These are phyloP conservation scores for Cymbopogon flexuosus DNA, from an alignment of 202 grass and related monocot species.

Conservation along the genomic window DNA sequence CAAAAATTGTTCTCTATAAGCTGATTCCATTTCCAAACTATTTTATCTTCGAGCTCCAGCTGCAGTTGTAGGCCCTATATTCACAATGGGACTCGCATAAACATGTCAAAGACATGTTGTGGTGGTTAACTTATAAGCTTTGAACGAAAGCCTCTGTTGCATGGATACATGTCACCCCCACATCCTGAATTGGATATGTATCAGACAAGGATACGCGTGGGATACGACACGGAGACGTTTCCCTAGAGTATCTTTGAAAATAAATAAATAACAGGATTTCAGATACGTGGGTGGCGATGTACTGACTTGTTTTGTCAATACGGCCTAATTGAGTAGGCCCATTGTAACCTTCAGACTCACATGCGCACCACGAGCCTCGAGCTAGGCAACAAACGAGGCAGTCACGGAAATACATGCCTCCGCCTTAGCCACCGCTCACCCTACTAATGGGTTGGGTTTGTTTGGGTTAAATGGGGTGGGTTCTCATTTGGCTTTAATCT, in stretches of 20 bases:
- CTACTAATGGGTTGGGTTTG: too few species aligned
- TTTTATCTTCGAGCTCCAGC: background rate
- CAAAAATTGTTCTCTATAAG: background rate
- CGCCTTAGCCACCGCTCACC: too few species aligned
- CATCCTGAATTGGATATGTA: background rate
- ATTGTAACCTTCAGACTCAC: background rate
- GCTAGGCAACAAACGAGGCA: background rate
- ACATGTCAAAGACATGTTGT: background rate
- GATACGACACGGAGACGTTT: background rate
- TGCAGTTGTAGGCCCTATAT: background rate
- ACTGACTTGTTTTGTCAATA: too few species aligned
- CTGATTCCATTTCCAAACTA: background rate
- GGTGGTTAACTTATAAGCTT: background rate
- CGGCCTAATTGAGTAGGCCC: background rate
- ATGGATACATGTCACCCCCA: background rate
- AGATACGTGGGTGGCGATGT: too few species aligned
- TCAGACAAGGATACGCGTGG: background rate
- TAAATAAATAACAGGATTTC: too few species aligned
- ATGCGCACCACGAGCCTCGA: background rate
- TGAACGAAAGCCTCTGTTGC: background rate
- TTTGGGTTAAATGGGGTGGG: too few species aligned
- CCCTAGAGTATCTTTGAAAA: background rate
- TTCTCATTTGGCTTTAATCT: too few species aligned
- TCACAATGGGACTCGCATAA: background rate
- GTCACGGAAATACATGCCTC: too few species aligned